Base-by-base conservation (phyloP, 768 basidiomycete genomes). In the Mycena galericulata region DNA sequence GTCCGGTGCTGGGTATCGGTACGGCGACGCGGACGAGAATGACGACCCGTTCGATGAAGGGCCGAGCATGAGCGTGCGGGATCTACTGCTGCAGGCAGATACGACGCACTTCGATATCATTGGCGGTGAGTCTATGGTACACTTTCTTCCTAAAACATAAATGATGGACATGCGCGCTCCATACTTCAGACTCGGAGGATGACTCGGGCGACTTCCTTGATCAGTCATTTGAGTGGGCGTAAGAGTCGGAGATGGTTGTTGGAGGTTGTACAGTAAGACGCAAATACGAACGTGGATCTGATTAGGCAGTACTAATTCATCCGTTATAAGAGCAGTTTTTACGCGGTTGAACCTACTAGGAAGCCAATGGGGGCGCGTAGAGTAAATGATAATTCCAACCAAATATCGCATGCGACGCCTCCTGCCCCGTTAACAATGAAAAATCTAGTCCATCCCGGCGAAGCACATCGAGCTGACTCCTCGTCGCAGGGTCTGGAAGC, bases 51-150 rank as follows among this genome's bases (percentile, higher is more conserved):
- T 56, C 46, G 59, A 79, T 38, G 86, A 86, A 65, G 81, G 73
- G 17, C 78, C 77, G 8, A 87, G 86, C 70, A 81, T 86, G 81
- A 86, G 84, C 24, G 76, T 87, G 32, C 81, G 81, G 14, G 86
- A 87, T 68, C 82, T 87, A 30, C 71, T 87, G 59, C 70, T 85
- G 63, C 76, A 71, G 57, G 79, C 81, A 12, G 84, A 83, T 56
- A 77, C 78, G 15, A 77, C 78, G 27, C 76, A 79, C 26, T 81
- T 82, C 69, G 82, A 81, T 62, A 72, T 86, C 24, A 72, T 86
- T 24, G 80, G 80, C 79, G 62, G 79, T 70, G 50, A 8, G 29
- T 34, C 9, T 24, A n/a, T 18, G 18, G 15, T 53, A 34, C 10
- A 30, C 27, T 11, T 14, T 57, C 34, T 18, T 22, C 27, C 30